These are phyloP conservation scores for Gastroboletus turbinatus DNA, from an alignment of 1,284 basidiomycete genomes.

Conservation along the genomic window DNA sequence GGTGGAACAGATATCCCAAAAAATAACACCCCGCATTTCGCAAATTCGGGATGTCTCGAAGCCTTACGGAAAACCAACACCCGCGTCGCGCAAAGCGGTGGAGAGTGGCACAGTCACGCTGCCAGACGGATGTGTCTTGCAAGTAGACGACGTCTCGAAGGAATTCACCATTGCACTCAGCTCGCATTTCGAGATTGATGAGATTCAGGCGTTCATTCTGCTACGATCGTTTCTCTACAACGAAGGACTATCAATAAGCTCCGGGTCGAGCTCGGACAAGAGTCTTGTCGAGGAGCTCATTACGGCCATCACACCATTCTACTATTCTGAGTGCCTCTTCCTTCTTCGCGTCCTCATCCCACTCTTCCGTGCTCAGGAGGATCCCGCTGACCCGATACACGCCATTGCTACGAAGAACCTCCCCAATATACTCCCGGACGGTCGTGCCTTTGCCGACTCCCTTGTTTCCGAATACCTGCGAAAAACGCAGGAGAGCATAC, in stretches of 20 bases:
- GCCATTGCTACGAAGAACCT: conserved; percentile 55
- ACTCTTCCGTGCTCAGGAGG: conserved; percentile 61
- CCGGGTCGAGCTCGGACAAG: conserved; percentile 43
- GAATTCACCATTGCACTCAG: conserved; percentile 70
- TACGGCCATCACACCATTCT: conserved; percentile 75
- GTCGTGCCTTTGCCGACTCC: conserved; percentile 51
- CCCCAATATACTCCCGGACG: conserved; percentile 61
- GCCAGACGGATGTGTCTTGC: conserved; percentile 58
- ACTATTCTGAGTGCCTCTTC: conserved; percentile 75
- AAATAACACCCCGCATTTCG: conserved; percentile 54
- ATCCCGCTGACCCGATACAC: conserved; percentile 53
- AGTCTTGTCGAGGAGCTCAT: conserved; percentile 56
- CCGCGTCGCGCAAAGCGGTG: conserved; percentile 62
- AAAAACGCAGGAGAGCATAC: conserved; percentile 55
- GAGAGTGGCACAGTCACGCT: conserved; percentile 66
- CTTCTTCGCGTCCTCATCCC: conserved; percentile 63
- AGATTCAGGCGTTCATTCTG: conserved; percentile 70
- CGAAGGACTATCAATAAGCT: conserved; percentile 61
- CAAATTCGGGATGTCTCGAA: conserved; percentile 55
- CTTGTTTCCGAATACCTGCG: conserved; percentile 59
- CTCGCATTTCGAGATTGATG: conserved; percentile 69
- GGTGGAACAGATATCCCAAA: conserved; percentile 54
- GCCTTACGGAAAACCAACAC: conserved; percentile 68
- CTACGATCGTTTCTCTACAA: conserved; percentile 80
- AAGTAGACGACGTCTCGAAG: conserved; percentile 66